Evolutionary conservation across 352 stramenopile genomes (phyloP), one percentile per base, ranked within the genome.

Genomic region (Phytophthora cactorum): DNA sequence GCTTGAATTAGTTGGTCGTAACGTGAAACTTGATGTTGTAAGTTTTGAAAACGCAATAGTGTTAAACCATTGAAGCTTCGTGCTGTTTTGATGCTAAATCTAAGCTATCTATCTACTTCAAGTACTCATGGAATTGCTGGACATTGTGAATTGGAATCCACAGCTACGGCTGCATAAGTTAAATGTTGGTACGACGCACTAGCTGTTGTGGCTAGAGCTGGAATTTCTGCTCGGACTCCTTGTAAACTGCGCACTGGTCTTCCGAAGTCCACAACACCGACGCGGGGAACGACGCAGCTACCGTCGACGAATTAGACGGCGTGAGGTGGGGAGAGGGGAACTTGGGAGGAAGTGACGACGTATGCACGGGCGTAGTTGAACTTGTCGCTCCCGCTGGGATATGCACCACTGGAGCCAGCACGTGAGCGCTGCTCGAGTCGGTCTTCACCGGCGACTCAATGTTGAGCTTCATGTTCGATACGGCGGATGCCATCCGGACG

Each of bases 391-490:
- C 63, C 15, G 29, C 2, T 49, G 51, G 43, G 29, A 75, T 32
- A 72, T 63, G 67, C 36, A 75, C 54, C 46, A 69, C 52, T 11
- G 68, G 68, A 9, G 55, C 59, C 43, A 70, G 17, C 54, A 74
- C 59, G 5, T 54, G 59, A 5, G 59, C 34, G 14, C 25, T 67
- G 7, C n/a, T 43, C 14, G 43, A 3, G 0, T 57, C 39, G 14
- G 44, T 59, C 7, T 45, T 58, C 22, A 66, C 29, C 25, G 59
- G 52, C 41, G 71, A 17, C 28, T 80, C 62, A 55, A 88, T 72
- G 50, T 86, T 71, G 49, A 90, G 63, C 32, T 86, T 88, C 54
- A 89, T 88, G 36, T 69, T 85, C 10, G 81, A 81, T 29, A 90
- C 74, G 12, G 71, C 78, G 2, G 61, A 54, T 12, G 76, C 62